phyloP scores from a whole-genome alignment of 345 rosid species.

The Populus deltoides region DNA sequence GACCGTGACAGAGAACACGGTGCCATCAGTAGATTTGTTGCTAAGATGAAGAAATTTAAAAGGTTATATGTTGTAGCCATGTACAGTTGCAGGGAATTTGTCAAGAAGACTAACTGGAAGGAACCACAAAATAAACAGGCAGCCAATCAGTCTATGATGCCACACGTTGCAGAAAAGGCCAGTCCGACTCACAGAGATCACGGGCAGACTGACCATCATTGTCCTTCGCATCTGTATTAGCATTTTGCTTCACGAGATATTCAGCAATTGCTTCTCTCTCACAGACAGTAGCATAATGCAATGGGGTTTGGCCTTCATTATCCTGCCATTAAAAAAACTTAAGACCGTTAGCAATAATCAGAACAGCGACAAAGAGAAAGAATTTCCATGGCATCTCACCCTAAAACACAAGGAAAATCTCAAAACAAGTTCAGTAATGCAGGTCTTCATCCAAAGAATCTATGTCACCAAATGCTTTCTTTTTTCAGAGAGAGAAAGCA shows the following conservation, averaged over 20 bases:
- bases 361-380: neutral
- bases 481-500: neutral
- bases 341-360: conserved; percentile 2
- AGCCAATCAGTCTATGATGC: conserved; percentile 8
- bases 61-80: conserved; percentile 20
- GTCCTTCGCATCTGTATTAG: conserved; percentile 58
- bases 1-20: neutral
- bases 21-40: neutral
- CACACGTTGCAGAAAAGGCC: conserved; percentile 61
- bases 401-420: neutral
- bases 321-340: conserved; percentile 45
- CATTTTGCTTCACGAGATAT: conserved; percentile 76
- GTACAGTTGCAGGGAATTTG: conserved; percentile 36
- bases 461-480: neutral
- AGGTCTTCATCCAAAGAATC: neutral
- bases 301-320: conserved; percentile 85
- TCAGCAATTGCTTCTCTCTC: conserved; percentile 76
- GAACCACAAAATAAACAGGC: neutral
- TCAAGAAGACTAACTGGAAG: conserved; percentile 9
- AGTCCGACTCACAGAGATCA: conserved; percentile 60
- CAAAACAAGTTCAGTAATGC: neutral
- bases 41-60: neutral
- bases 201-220: conserved; percentile 58
- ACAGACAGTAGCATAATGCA: conserved; percentile 91
- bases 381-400: neutral